phyloP scores from a whole-genome alignment of 805 yeast genomes.

The Wickerhamomyces xylosicus region DNA sequence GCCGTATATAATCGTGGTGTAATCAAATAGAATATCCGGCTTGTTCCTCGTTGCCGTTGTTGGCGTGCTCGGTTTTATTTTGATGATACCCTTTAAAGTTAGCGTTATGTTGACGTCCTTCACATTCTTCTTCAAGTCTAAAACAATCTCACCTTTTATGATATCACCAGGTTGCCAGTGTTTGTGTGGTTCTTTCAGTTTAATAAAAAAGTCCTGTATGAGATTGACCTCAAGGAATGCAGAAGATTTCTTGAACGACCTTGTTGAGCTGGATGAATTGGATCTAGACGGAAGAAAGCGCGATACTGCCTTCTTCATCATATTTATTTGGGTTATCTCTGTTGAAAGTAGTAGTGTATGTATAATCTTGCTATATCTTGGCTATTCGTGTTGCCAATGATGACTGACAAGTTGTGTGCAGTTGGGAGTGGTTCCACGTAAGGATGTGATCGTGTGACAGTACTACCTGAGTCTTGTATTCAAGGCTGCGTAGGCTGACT shows the following conservation, averaged over 20 bases:
- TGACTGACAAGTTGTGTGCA: too few species aligned
- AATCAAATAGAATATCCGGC: constrained; percentile 44
- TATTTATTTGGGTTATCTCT: too few species aligned
- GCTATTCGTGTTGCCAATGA: too few species aligned
- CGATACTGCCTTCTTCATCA: constrained; percentile 19
- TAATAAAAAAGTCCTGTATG: constrained; percentile 58
- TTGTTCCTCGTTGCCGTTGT: constrained; percentile 43
- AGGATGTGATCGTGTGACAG: too few species aligned
- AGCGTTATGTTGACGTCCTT: constrained; percentile 43
- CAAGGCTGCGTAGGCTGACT: too few species aligned
- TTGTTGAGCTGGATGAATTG: constrained; percentile 3
- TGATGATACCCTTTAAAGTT: constrained; percentile 46
- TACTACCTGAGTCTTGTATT: too few species aligned
- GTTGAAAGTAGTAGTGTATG: too few species aligned
- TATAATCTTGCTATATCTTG: too few species aligned
- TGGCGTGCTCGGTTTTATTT: constrained; percentile 37
- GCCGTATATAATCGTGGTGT: constrained; percentile 51
- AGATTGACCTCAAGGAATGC: constrained; percentile 22
- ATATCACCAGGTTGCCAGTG: constrained; percentile 75
- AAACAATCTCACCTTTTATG: constrained; percentile 51
- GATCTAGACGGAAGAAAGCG: constrained; percentile 17
- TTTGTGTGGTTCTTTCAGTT: constrained; percentile 65
- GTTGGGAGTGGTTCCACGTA: too few species aligned
- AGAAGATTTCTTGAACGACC: constrained; percentile 14
- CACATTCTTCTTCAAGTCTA: constrained; percentile 45